phyloP scores from a whole-genome alignment of 1,284 basidiomycete genomes.

The Anthracocystis setariae region DNA sequence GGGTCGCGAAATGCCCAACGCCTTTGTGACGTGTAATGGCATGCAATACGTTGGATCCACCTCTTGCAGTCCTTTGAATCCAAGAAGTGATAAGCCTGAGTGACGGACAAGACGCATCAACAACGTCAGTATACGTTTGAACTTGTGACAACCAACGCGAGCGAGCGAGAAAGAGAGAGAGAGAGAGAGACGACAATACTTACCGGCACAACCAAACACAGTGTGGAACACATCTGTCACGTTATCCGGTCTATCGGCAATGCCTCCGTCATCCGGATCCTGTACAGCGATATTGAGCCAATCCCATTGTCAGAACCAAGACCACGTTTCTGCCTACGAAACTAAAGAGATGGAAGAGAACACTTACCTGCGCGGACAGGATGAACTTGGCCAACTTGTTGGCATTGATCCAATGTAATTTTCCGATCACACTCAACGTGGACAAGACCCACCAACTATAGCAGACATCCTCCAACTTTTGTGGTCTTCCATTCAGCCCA shows the following conservation, averaged over 20 bases:
- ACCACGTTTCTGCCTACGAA: too few species aligned
- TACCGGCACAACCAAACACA: constrained; percentile 88
- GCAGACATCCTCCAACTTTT: constrained; percentile 98
- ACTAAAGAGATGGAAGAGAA: background rate
- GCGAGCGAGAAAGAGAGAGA: too few species aligned
- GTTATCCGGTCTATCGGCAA: constrained; percentile 91
- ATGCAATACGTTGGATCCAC: constrained; percentile 97
- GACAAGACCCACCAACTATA: constrained; percentile 98
- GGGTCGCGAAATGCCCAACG: constrained; percentile 51
- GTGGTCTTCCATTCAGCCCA: constrained; percentile 92
- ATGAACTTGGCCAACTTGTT: constrained; percentile 85
- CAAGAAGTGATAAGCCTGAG: constrained; percentile 83
- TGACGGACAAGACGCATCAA: too few species aligned
- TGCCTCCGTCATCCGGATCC: constrained; percentile 90
- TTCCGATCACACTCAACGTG: constrained; percentile 83
- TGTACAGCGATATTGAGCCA: constrained; percentile 64
- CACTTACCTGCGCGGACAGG: constrained; percentile 81
- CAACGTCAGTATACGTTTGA: too few species aligned
- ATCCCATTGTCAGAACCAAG: constrained; percentile 1
- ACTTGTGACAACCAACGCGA: too few species aligned
- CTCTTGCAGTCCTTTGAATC: constrained; percentile 83
- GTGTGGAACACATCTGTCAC: constrained; percentile 98
- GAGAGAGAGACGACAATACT: constrained; percentile 54
- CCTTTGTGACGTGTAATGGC: constrained; percentile 78
- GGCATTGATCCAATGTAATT: constrained; percentile 87